These are phyloP conservation scores for Leishmania aethiopica DNA, from an alignment of 208 protist species.

Conservation along the genomic window DNA sequence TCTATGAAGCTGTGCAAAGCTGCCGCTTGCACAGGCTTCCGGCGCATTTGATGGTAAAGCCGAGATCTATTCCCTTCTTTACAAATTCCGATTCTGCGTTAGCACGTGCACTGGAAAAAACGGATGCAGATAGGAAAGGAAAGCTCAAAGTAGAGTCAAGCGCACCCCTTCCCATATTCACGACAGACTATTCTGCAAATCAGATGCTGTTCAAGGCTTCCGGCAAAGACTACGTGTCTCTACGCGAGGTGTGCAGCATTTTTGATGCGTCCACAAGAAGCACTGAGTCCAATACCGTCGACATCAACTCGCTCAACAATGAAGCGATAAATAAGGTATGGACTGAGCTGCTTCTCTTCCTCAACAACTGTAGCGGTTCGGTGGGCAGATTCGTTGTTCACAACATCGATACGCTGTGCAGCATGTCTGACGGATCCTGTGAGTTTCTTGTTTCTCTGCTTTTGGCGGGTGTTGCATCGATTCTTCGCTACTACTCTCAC, in stretches of 20 bases:
- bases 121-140: constrained; percentile 6
- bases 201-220: constrained; percentile 18
- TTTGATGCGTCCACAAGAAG: neutral
- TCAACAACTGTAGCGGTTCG: constrained; percentile 9
- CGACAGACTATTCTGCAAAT: constrained; percentile 14
- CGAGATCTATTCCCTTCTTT: constrained; percentile 51
- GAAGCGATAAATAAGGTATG: constrained; percentile 26
- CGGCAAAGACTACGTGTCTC: constrained; percentile 14
- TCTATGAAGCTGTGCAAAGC: constrained; percentile 56
- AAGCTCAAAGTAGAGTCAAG: constrained; percentile 8
- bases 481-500: constrained; percentile 33
- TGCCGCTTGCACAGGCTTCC: constrained; percentile 59
- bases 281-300: neutral
- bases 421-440: constrained; percentile 27
- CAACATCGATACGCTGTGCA: constrained; percentile 47
- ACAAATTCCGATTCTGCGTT: constrained; percentile 25
- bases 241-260: constrained; percentile 19
- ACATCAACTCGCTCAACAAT: constrained; percentile 15
- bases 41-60: constrained; percentile 49
- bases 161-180: constrained; percentile 29
- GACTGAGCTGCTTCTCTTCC: constrained; percentile 27
- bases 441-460: constrained; percentile 61
- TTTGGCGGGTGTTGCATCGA: constrained; percentile 35
- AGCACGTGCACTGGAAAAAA: constrained; percentile 1
- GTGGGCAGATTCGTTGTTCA: constrained; percentile 34